Conservation (phyloP, 2,329 filamentous ascomycete genomes). For the Fusarium temperatum region DNA sequence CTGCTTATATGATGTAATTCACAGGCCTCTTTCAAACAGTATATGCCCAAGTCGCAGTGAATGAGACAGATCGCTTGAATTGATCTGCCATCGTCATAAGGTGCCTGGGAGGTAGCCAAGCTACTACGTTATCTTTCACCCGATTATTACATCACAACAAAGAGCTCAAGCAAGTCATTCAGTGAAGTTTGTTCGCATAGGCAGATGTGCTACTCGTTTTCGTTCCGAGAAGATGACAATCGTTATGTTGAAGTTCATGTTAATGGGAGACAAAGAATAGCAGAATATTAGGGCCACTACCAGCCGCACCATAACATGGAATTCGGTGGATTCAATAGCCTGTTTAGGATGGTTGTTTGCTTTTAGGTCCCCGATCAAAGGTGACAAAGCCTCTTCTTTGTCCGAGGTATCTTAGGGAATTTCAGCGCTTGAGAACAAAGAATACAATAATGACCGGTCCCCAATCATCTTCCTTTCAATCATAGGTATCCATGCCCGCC, state of each 20-base stretch:
- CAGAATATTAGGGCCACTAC: fast-evolving
- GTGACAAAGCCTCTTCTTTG: not conserved
- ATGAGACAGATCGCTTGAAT: not conserved
- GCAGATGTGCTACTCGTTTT: fast-evolving
- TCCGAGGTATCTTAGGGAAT: not conserved
- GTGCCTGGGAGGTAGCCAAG: not conserved
- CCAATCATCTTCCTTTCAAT: not conserved
- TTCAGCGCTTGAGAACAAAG: not conserved
- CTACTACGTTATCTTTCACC: not conserved
- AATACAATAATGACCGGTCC: no score
- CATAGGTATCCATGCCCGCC: slow-evolving; percentile 14
- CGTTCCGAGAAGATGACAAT: not conserved
- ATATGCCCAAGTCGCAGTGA: not conserved
- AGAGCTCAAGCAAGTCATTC: not conserved
- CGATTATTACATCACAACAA: fast-evolving
- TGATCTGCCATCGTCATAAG: not conserved
- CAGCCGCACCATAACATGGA: not conserved
- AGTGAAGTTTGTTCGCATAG: not conserved
- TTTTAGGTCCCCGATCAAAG: not conserved
- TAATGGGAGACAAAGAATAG: no score
- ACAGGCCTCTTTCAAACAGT: not conserved
- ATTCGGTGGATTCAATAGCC: not conserved
- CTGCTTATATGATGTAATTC: no score
- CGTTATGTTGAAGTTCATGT: no score
- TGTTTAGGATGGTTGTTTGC: not conserved